Base-by-base conservation (phyloP, 805 yeast genomes). In the Metschnikowia gelsemii region DNA sequence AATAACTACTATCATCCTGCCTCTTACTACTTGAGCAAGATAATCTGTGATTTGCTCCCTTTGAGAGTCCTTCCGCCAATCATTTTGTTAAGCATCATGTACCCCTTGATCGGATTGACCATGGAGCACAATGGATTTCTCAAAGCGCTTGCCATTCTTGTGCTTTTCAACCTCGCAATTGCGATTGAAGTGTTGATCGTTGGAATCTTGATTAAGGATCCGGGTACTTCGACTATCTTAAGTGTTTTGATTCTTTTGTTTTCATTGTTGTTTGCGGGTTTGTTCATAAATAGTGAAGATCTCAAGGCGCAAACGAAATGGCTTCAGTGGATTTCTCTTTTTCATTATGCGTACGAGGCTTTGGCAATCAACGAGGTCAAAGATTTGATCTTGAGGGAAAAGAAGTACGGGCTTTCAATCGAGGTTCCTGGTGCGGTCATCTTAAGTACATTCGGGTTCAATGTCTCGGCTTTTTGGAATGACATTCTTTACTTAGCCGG, bases 381-480 rank as follows among this genome's bases (percentile, higher is more conserved):
- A 56, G 86, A 87, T 25, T 73, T 93, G 58, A 81, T 87, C 11
- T 72, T 93, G 54, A 80, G 79, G 49, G 99, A 93, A 59, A 82
- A 80, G 59, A 93, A 93, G 64, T 91, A 84, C 57, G 99, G 99
- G 0, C 73, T 93, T 31, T 85, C 90, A 32, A 91, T 93, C 54
- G 96, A 89, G 62, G 95, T 93, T 12, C 99, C 99, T 0, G 99
- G 99, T 8, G 98, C 99, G 2, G 95, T 96, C 1, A 93, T 93
- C 42, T 73, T 93, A 52, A 86, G 95, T 52, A 88, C 98, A 0
- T 93, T 93, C 69, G 99, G 99, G 0, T 93, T 93, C 62, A 78
- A 87, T 50, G 91, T 87, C 11, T 79, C 81, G 18, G 93, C 90
- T 2, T 76, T 86, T 40, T 63, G 78, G 62, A 69, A 70, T 25